These are phyloP conservation scores for Yamadazyma triangularis DNA, from an alignment of 1,139 yeast genomes.

Conservation along the genomic window DNA sequence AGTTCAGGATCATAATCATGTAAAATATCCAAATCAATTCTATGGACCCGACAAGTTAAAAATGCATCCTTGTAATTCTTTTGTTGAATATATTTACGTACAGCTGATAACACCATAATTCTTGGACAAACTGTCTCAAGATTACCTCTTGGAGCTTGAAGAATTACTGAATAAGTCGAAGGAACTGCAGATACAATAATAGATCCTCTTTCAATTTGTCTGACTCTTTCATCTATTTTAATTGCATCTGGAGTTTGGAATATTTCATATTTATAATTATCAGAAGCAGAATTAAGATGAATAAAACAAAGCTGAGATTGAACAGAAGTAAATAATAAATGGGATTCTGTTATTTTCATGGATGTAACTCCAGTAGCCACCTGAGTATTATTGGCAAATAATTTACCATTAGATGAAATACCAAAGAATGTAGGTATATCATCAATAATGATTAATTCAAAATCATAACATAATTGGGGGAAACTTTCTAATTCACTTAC, in stretches of 20 bases:
- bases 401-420: constrained; percentile 65
- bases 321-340: constrained; percentile 81
- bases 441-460: constrained; percentile 41
- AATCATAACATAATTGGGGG: constrained; percentile 68
- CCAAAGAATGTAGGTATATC: constrained; percentile 56
- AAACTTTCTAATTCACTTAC: constrained; percentile 41
- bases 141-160: constrained; percentile 96
- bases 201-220: constrained; percentile 91
- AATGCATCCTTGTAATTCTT: constrained; percentile 69
- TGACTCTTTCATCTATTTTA: constrained; percentile 69
- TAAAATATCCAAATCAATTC: constrained; percentile 84
- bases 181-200: constrained; percentile 77
- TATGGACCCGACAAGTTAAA: constrained; percentile 77
- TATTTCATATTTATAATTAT: constrained; percentile 25
- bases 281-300: constrained; percentile 50
- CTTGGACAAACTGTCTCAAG: constrained; percentile 92
- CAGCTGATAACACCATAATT: constrained; percentile 83
- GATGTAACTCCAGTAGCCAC: constrained; percentile 84
- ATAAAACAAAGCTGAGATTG: constrained; percentile 80
- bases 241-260: constrained; percentile 8
- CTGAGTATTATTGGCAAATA: constrained; percentile 59
- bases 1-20: constrained; percentile 80
- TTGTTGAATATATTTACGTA: constrained; percentile 61
- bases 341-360: constrained; percentile 64
- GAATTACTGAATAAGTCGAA: constrained; percentile 72